Evolutionary conservation across 352 stramenopile species (phyloP).

Genomic region (Phytophthora ramorum): DNA sequence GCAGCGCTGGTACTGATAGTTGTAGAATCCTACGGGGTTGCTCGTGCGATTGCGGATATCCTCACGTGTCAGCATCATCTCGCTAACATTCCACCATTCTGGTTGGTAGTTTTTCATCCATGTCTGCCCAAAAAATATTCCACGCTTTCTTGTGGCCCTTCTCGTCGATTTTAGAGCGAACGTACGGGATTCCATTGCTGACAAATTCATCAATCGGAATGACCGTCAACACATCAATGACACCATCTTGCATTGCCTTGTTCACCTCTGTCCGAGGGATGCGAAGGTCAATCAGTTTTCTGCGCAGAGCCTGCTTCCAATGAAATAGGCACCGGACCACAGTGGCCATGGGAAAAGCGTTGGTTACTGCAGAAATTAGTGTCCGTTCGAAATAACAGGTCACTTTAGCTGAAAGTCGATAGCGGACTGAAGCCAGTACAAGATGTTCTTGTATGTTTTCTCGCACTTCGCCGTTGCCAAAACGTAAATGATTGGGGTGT

Average conservation of each 20-base stretch:
- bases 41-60: conserved; percentile 10
- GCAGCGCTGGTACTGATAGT: background rate
- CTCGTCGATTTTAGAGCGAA: background rate
- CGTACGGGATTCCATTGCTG: background rate
- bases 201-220: conserved; percentile 4
- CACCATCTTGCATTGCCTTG: background rate
- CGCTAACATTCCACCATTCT: conserved; percentile 8
- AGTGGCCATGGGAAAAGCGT: background rate
- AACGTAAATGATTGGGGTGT: conserved; percentile 6
- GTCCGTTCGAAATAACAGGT: conserved; percentile 8
- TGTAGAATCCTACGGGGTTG: conserved; percentile 10
- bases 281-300: conserved; percentile 5
- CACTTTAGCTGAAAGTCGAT: conserved; percentile 7
- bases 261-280: background rate
- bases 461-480: conserved; percentile 5
- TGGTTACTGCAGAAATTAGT: background rate
- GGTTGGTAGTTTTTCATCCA: conserved; percentile 2
- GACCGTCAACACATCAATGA: conserved; percentile 2
- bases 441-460: background rate
- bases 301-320: conserved; percentile 2
- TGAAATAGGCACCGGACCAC: conserved; percentile 5
- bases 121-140: conserved; percentile 9
- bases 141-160: conserved; percentile 1
- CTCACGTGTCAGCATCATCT: background rate
- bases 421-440: conserved; percentile 7